Evolutionary conservation across 2,329 filamentous ascomycete species (phyloP).

Genomic region (Ophiostoma sp.): DNA sequence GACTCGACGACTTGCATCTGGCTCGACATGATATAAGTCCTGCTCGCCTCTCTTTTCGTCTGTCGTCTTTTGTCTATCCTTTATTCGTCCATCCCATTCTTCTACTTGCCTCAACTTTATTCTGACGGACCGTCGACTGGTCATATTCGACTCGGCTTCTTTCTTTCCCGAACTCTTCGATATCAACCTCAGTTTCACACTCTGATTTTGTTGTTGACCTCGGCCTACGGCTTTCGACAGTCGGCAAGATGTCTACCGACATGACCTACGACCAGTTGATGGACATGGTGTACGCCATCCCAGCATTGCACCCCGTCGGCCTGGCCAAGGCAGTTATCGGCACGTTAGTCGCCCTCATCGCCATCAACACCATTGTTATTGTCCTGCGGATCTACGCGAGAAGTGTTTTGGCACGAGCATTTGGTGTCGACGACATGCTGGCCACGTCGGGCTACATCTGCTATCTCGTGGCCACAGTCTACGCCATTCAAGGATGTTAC

Average conservation of each 20-base stretch:
- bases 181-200: no score
- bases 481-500: conserved; percentile 21
- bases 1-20: not conserved
- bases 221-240: not conserved
- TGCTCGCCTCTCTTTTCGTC: not conserved
- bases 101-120: not conserved
- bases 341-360: not conserved
- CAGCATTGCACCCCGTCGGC: conserved; percentile 22
- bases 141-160: not conserved
- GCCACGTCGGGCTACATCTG: conserved; percentile 13
- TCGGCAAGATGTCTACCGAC: not conserved
- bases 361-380: conserved; percentile 21
- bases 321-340: conserved; percentile 17
- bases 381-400: conserved; percentile 20
- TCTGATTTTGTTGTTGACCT: not conserved
- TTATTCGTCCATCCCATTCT: not conserved
- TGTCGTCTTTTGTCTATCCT: not conserved
- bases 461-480: conserved; percentile 20
- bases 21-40: not conserved
- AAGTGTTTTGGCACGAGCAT: not conserved
- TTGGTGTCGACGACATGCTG: conserved; percentile 24
- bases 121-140: not conserved
- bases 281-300: conserved; percentile 23
- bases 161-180: no score
- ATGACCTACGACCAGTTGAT: conserved; percentile 24